These are phyloP conservation scores for Urtica urens DNA, from an alignment of 306 rosid species.

Conservation along the genomic window DNA sequence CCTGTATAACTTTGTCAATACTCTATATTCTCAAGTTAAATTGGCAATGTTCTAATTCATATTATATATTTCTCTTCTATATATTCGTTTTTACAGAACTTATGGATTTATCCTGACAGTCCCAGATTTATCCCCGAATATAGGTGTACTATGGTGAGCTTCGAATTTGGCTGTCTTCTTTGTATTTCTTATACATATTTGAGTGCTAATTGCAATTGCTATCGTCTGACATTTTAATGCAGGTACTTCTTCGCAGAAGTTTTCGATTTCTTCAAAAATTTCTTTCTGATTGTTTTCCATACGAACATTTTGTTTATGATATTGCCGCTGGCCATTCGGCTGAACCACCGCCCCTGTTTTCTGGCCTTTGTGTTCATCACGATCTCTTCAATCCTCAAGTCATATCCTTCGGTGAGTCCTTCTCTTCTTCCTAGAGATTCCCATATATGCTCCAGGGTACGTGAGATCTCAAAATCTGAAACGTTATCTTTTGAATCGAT, in stretches of 20 bases:
- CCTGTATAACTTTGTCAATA: background rate
- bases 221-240: conserved; percentile 17
- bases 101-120: conserved; percentile 90
- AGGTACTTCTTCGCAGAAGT: conserved; percentile 99
- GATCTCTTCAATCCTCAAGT: conserved; percentile 70
- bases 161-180: conserved; percentile 2
- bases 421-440: background rate
- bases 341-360: conserved; percentile 81
- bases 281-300: conserved; percentile 80
- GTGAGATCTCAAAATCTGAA: background rate
- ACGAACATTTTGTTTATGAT: conserved; percentile 79
- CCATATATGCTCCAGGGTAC: background rate
- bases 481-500: conserved; percentile 17
- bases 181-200: background rate
- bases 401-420: conserved; percentile 71
- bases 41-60: too few species aligned
- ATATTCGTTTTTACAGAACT: conserved; percentile 70
- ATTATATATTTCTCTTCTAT: conserved; percentile 20
- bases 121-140: conserved; percentile 86
- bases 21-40: conserved; percentile 6
- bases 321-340: conserved; percentile 70
- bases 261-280: conserved; percentile 73
- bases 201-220: too few species aligned
- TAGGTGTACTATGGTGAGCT: conserved; percentile 83
- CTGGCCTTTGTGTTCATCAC: conserved; percentile 63